These are phyloP conservation scores for Luffa aegyptiaca DNA, from an alignment of 306 rosid genomes.

Conservation along the genomic window DNA sequence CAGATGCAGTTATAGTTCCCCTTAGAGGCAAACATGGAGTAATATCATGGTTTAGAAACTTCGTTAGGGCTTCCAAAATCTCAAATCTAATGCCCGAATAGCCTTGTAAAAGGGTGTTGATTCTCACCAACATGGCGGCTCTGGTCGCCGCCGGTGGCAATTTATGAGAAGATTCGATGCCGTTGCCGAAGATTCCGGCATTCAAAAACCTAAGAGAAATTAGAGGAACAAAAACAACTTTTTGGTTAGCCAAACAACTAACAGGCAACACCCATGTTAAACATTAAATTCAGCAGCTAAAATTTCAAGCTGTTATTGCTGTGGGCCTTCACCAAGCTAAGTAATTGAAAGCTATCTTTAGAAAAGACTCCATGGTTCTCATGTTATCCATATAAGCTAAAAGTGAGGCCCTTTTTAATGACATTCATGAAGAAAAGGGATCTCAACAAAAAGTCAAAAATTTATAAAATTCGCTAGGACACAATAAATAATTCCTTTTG, in stretches of 20 bases:
- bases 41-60: slow-evolving; percentile 52
- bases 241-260: background rate
- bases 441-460: no score
- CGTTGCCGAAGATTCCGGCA: slow-evolving; percentile 76
- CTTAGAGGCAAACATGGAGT: slow-evolving; percentile 81
- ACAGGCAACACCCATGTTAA: background rate
- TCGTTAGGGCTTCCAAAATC: slow-evolving; percentile 68
- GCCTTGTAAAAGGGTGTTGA: slow-evolving; percentile 89
- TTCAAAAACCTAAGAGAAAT: slow-evolving; percentile 64
- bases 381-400: no score
- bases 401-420: background rate
- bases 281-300: background rate
- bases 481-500: no score
- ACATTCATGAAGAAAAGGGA: background rate
- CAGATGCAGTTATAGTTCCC: slow-evolving; percentile 78
- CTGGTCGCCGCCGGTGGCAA: slow-evolving; percentile 65
- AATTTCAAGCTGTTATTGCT: background rate
- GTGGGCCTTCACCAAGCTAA: background rate
- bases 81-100: slow-evolving; percentile 85
- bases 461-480: no score
- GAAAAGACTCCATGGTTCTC: background rate
- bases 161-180: slow-evolving; percentile 42
- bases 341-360: no score
- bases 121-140: slow-evolving; percentile 85
- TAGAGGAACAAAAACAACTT: background rate